Evolutionary conservation across 345 rosid genomes (phyloP), one percentile per base, ranked within the genome.

Genomic region (Citrus maxima): DNA sequence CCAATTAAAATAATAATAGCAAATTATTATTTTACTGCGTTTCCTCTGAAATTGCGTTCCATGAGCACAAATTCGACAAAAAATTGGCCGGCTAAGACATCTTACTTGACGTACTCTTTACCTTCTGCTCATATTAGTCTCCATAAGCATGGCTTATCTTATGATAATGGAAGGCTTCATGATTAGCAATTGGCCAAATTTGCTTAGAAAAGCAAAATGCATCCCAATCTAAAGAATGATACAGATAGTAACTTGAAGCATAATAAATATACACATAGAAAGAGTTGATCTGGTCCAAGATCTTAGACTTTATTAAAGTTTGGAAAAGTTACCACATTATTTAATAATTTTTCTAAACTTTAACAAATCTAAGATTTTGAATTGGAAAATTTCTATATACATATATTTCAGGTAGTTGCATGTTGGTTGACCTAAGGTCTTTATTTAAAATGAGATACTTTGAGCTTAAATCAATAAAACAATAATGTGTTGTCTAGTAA

Each of bases 11-110:
- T 30, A 62, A 64, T 19, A 34, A 24, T 21, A 32, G 32, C 6
- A 69, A 2, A 69, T 75, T 66, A 54, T 12, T 46, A 32, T 32
- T 32, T 46, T 46, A 46, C 16, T 21, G 35, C 25, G n/a, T 84
- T 85, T 86, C 0, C 86, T 87, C 86, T 76, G 73, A 60, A 85
- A 58, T 76, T 77, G 62, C 71, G 66, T 81, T 75, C 75, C 56
- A 60, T 51, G 35, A 34, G 80, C 69, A 28, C 84, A 75, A 77
- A 79, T 80, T 80, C 80, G 90, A 90, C 94, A 89, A 90, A 86
- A 78, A n/a, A 75, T 21, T 70, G 85, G 94, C 94, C 91, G 92
- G 94, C 92, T 71, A 62, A 78, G 90, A 82, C 94, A 81, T 85
- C 87, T 85, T 79, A 67, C 81, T 85, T 88, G 82, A 87, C 90